A percentile compares a stretch with the other conserved stretches of the same genome.
These are phyloP conservation scores for Silene latifolia DNA, from an alignment of 148 eudicot species.

Conservation along the genomic window DNA sequence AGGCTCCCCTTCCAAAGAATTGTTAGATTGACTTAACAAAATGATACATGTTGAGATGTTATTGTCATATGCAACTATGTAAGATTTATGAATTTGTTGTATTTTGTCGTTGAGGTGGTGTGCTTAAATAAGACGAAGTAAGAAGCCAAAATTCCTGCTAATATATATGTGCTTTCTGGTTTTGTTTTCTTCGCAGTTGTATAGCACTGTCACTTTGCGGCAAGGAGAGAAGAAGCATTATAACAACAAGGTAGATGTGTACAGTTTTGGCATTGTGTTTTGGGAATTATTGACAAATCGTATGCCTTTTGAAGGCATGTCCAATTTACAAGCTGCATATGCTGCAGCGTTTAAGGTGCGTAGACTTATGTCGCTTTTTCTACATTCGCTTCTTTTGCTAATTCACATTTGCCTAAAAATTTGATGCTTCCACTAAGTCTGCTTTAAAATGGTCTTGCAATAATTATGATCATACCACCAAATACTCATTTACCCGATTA, in stretches of 20 bases:
- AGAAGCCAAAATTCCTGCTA: neutral
- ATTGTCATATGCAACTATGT: neutral
- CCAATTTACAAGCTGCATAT: conserved; percentile 94
- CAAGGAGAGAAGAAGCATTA: conserved; percentile 98
- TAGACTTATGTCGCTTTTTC: conserved; percentile 11
- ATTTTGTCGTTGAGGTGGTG: neutral
- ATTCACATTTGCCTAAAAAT: neutral
- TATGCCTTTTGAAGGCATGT: conserved; percentile 93
- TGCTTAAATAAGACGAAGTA: neutral
- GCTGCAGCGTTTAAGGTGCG: conserved; percentile 91
- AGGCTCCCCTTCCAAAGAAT: no score
- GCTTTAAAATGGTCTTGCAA: neutral
- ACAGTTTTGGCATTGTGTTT: conserved; percentile 90
- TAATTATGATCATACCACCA: neutral
- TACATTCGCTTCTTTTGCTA: neutral
- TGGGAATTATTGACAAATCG: conserved; percentile 94
- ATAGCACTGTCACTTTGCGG: conserved; percentile 90
- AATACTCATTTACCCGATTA: neutral
- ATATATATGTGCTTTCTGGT: neutral
- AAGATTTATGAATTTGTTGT: neutral
- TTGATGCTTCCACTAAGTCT: neutral
- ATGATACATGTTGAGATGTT: neutral
- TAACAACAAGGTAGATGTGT: conserved; percentile 95
- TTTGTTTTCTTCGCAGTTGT: conserved; percentile 50
- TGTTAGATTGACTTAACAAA: neutral